Conservation (phyloP, 2,329 filamentous ascomycete genomes). For the Grosmannia serpens region DNA sequence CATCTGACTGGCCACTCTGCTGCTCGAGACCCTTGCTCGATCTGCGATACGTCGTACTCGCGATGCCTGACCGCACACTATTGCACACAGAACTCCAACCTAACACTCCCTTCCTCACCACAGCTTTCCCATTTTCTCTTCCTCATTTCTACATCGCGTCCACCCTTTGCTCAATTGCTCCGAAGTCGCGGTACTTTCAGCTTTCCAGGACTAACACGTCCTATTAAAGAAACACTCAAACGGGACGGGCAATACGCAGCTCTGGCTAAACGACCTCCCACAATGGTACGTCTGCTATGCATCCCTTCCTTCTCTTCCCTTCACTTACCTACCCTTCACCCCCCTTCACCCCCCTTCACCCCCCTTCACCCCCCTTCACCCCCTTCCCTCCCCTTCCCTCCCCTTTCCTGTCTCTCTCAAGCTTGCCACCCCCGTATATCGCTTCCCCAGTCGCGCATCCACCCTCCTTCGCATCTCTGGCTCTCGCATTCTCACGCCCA, state of each 20-base stretch:
- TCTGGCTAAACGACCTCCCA: neutral
- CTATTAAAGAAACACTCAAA: neutral
- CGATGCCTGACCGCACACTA: neutral
- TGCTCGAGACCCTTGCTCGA: neutral
- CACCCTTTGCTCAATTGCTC: constrained; percentile 2
- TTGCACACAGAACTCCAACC: neutral
- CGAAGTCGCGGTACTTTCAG: neutral
- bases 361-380: neutral
- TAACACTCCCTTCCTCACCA: neutral
- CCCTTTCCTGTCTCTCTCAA: too few species aligned
- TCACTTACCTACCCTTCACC: too few species aligned
- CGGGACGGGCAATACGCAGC: neutral
- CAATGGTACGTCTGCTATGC: constrained; percentile 1
- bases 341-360: neutral
- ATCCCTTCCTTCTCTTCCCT: neutral
- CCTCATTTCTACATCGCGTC: neutral
- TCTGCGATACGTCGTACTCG: neutral
- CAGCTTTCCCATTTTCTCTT: neutral
- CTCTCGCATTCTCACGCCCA: neutral
- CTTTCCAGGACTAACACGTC: neutral
- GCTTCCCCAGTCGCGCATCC: too few species aligned
- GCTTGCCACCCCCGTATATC: too few species aligned
- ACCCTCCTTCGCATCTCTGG: neutral
- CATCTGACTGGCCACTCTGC: neutral
- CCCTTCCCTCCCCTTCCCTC: neutral